phyloP scores from a whole-genome alignment of 257 asterid genomes.

The Striga asiatica region DNA sequence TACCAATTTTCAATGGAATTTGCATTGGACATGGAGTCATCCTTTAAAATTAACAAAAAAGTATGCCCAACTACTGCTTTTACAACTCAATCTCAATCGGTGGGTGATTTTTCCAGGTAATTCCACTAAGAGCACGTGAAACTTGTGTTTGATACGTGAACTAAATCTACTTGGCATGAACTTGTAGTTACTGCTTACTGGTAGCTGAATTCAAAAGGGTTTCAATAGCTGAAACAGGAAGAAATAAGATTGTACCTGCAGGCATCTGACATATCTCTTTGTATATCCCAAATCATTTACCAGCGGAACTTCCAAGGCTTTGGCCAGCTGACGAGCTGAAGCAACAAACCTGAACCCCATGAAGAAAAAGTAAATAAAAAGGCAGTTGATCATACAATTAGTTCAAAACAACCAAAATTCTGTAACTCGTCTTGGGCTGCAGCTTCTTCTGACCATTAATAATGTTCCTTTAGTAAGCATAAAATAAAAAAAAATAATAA shows the following conservation, averaged over 20 bases:
- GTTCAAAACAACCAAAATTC: neutral
- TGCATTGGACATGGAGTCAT: neutral
- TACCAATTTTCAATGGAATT: neutral
- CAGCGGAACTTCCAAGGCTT: constrained; percentile 86
- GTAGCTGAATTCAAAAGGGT: too few relatives aligned
- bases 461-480: too few relatives aligned
- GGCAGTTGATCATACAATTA: too few relatives aligned
- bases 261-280: constrained; percentile 89
- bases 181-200: neutral
- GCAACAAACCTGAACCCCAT: constrained; percentile 61
- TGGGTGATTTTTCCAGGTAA: neutral
- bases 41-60: neutral
- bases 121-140: neutral
- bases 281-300: constrained; percentile 96
- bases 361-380: too few relatives aligned
- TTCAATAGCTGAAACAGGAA: neutral
- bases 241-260: constrained; percentile 47
- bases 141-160: neutral
- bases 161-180: neutral
- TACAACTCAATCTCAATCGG: neutral
- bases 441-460: too few relatives aligned
- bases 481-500: neutral
- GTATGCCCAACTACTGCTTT: neutral
- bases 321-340: constrained; percentile 89
- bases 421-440: neutral